Conservation (phyloP, 805 yeast species). For the Brettanomyces custersianus region DNA sequence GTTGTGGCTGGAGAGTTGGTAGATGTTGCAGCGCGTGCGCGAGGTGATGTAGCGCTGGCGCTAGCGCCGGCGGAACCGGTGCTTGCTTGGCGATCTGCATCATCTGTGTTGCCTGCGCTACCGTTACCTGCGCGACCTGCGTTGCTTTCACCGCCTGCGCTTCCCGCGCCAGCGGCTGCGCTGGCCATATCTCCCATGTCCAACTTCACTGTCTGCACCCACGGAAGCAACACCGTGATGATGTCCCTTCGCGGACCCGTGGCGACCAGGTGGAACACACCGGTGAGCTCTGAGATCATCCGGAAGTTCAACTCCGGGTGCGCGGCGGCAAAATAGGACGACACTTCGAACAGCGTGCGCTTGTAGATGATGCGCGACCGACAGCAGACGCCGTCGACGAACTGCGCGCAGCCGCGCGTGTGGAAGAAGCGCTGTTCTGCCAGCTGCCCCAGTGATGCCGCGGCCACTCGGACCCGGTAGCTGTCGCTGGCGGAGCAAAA, state of each 20-base stretch:
- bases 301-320: constrained; percentile 52
- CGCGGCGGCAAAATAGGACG: constrained; percentile 57
- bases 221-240: constrained; percentile 73
- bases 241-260: constrained; percentile 65
- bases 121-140: too few species aligned
- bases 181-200: constrained; percentile 23
- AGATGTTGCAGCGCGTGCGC: too few species aligned
- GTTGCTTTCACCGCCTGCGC: too few species aligned
- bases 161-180: constrained; percentile 8
- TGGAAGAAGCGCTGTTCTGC: constrained; percentile 55
- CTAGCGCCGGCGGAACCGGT: neutral
- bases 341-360: constrained; percentile 72
- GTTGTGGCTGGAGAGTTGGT: neutral
- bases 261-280: constrained; percentile 54
- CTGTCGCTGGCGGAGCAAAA: constrained; percentile 74
- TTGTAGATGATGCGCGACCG: constrained; percentile 78
- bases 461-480: constrained; percentile 57
- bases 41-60: too few species aligned
- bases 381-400: constrained; percentile 63
- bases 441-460: constrained; percentile 59
- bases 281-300: constrained; percentile 64
- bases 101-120: neutral
- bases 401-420: constrained; percentile 44
- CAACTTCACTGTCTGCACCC: constrained; percentile 82
- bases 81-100: neutral